Evolutionary conservation across 495 filamentous ascomycete genomes (phyloP).

Genomic region (Aspergillus leporis): DNA sequence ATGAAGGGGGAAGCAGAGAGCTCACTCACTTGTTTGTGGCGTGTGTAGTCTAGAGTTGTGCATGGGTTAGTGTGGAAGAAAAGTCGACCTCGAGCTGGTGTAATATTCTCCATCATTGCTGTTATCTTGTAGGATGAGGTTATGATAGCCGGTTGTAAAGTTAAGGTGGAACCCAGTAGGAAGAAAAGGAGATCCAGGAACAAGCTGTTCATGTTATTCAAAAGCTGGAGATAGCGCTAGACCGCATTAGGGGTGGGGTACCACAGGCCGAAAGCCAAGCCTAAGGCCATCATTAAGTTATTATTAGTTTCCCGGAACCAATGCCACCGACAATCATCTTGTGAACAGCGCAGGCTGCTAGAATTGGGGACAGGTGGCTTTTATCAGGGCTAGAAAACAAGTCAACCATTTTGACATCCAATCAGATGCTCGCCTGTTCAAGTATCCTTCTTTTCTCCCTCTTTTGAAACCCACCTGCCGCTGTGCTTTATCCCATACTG

Average conservation of each 20-base stretch:
- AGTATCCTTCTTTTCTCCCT: no score
- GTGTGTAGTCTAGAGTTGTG: neutral
- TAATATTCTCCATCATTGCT: no score
- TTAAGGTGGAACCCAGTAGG: neutral
- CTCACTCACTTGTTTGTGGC: neutral
- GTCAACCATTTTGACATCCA: neutral
- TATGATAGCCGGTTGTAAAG: neutral
- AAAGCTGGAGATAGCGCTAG: slow-evolving; percentile 15
- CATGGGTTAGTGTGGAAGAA: neutral
- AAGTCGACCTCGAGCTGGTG: neutral
- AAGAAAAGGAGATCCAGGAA: neutral
- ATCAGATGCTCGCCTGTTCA: neutral
- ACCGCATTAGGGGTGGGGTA: slow-evolving; percentile 28
- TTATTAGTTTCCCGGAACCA: neutral
- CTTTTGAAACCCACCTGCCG: neutral
- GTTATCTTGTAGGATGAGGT: no score
- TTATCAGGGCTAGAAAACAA: neutral
- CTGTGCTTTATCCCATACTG: neutral
- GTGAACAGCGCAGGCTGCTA: neutral
- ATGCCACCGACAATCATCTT: slow-evolving; percentile 1
- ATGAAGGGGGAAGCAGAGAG: slow-evolving; percentile 4
- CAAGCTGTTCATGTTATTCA: neutral
- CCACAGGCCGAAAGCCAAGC: slow-evolving; percentile 5
- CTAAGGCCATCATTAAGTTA: slow-evolving; percentile 1
- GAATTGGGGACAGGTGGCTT: neutral